Evolutionary conservation across 2,329 filamentous ascomycete genomes (phyloP), one percentile per base, ranked within the genome.

Genomic region (Neofusicoccum cordaticola): DNA sequence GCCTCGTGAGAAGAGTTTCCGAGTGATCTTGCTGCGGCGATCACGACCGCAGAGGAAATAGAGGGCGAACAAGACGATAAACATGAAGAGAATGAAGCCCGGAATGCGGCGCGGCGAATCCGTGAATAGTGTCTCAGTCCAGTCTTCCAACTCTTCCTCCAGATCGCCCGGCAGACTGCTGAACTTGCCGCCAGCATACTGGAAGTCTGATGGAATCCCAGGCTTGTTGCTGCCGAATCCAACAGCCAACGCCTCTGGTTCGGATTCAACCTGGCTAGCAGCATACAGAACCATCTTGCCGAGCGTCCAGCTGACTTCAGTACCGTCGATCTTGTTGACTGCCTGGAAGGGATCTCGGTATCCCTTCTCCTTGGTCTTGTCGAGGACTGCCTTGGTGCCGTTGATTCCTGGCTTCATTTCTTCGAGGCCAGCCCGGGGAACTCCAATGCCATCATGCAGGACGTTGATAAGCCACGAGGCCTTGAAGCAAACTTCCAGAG

Each of bases 391-490:
- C 68, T 91, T 89, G 1, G 92, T 93, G 9, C 87, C 85, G 73
- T 96, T 97, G 65, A 86, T 82, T 13, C 80, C 80, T 7, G 75
- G 74, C 9, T 78, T 74, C 0, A 84, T 82, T 19, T 86, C 81
- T 70, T 97, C 94, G 13, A 97, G 78, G 0, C 91, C 92, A 5
- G 95, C 83, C 58, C 93, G 86, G 4, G 96, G 96, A 60, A 99
- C 88, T 0, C 95, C 96, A 68, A 99, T 97, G 1, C 95, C 95
- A 67, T 97, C 92, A 72, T 99, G 94, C 3, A 99, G 83, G 72
- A 99, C 89, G 71, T 96, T 99, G 74, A 99, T 97, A 50, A 99
- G 82, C 95, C 96, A 99, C 4, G 92, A 95, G 0, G 95, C 93
- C 77, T 99, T 99, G 84, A 99, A 99, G 76, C 95, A 99, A 1